These are phyloP conservation scores for Paramarasmius palmivorus DNA, from an alignment of 1,284 basidiomycete species.

Conservation along the genomic window DNA sequence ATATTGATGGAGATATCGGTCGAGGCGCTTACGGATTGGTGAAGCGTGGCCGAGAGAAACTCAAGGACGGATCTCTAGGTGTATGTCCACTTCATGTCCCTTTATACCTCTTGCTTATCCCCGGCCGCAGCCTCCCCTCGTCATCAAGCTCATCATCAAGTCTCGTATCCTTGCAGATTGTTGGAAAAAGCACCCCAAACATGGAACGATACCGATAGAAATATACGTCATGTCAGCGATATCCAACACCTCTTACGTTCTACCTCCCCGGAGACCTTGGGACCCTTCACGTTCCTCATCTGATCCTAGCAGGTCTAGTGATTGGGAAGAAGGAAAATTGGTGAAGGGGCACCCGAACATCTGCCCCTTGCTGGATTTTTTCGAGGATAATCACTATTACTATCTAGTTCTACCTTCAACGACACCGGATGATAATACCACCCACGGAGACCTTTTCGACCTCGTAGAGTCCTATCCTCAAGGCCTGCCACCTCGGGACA, in stretches of 20 bases:
- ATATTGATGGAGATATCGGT: conserved; percentile 86
- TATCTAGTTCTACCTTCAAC: conserved; percentile 83
- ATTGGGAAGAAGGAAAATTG: conserved; percentile 68
- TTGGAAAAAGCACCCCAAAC: conserved; percentile 95
- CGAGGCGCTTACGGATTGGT: conserved; percentile 98
- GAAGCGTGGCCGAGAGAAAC: conserved; percentile 84
- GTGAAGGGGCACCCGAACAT: conserved; percentile 90
- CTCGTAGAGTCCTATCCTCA: conserved; percentile 89
- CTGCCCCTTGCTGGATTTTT: conserved; percentile 94
- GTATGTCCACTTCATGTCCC: conserved; percentile 49
- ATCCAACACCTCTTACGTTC: conserved; percentile 72
- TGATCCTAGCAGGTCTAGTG: conserved; percentile 26
- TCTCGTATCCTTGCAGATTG: conserved; percentile 97
- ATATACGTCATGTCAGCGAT: conserved; percentile 96
- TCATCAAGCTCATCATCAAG: conserved; percentile 99
- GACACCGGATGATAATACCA: conserved; percentile 54
- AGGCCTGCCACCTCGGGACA: conserved; percentile 76
- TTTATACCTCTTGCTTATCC: conserved; percentile 5
- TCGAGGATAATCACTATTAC: conserved; percentile 97
- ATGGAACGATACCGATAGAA: conserved; percentile 98
- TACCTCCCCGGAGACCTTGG: conserved; percentile 79
- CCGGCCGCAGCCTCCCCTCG: conserved; percentile 60
- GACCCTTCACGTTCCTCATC: conserved; percentile 60
- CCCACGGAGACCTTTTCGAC: conserved; percentile 89
- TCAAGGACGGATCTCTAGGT: conserved; percentile 74